Evolutionary conservation across 108 stramenopile genomes (phyloP).

Genomic region (Chaetoceros muelleri): DNA sequence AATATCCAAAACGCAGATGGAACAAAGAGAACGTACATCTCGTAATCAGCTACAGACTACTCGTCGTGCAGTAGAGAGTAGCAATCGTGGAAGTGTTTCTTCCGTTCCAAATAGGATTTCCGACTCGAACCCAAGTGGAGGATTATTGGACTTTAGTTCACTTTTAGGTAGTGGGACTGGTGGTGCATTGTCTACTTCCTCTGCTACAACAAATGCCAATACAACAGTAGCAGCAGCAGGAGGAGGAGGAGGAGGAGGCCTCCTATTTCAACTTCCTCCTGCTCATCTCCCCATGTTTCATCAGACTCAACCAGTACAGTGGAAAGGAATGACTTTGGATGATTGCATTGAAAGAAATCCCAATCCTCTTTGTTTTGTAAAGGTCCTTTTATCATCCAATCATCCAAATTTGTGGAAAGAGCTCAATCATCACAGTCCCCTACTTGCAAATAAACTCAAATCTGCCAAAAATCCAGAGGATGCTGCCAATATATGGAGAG

Average conservation of each 20-base stretch:
- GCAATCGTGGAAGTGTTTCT: conserved; percentile 3
- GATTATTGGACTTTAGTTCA: conserved; percentile 59
- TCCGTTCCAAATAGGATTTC: conserved; percentile 12
- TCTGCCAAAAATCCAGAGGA: conserved; percentile 16
- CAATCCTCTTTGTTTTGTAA: conserved; percentile 58
- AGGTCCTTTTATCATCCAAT: conserved; percentile 23
- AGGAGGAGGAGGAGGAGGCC: conserved; percentile 9
- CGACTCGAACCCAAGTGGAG: conserved; percentile 17
- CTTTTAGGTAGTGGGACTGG: too few relatives aligned
- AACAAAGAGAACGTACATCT: conserved; percentile 9
- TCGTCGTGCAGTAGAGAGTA: background rate
- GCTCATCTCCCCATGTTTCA: background rate
- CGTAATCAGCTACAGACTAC: conserved; percentile 5
- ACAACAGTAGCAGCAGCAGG: conserved; percentile 7
- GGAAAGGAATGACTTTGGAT: conserved; percentile 69
- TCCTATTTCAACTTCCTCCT: conserved; percentile 2
- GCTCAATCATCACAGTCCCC: conserved; percentile 70
- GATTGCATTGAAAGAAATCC: conserved; percentile 67
- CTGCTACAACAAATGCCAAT: conserved; percentile 2
- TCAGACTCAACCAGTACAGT: conserved; percentile 33
- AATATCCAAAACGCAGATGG: background rate
- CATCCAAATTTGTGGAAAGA: conserved; percentile 68
- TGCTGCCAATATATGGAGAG: conserved; percentile 53
- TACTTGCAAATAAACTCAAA: conserved; percentile 33
- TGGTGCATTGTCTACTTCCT: too few relatives aligned